Evolutionary conservation across 2,329 filamentous ascomycete species (phyloP), one percentile per base, ranked within the genome.

Genomic region (Cercospora sp.): DNA sequence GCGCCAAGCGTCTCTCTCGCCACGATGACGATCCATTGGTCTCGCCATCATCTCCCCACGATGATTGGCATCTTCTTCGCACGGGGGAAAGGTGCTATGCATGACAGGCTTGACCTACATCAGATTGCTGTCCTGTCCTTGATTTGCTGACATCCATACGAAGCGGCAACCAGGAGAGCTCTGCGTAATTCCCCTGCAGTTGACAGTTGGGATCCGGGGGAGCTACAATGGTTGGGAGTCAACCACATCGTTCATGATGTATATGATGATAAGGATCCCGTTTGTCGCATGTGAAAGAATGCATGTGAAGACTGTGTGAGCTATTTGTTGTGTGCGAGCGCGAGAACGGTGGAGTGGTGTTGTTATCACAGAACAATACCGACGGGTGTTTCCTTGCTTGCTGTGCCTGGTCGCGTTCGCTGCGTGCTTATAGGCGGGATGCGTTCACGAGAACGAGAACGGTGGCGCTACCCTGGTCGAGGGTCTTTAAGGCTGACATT

Each of bases 21-120:
- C 61, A 55, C 61, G 61, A 63, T 28, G 61, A 53, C 45, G 61
- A 63, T 63, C 45, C 20, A 10, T 18, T 7, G n/a, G 61, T 63
- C 42, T 53, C 61, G 61, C 61, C 61, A 63, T 63, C 61, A 63
- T 63, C 45, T 33, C 45, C 28, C 61, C 45, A 63, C 61, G 45
- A 39, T 55, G 55, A 26, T 28, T 28, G n/a, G 12, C 48, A 26
- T 33, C 10, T 20, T 23, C 26, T 53, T 53, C 23, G 23, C 20
- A n/a, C 23, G 23, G 23, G 13, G 48, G 5, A 23, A 16, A 26
- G 48, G 8, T 3, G 8, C 18, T 13, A 53, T 23, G 26, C 26
- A 16, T 28, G 23, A 53, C 13, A 28, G 42, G 42, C 18, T 48
- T 18, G 42, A 48, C 13, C 23, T 26, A n/a, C 23, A 26, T 28